Evolutionary conservation across 1,284 basidiomycete species (phyloP), one percentile per base, ranked within the genome.

Genomic region (Omphalotus olearius): DNA sequence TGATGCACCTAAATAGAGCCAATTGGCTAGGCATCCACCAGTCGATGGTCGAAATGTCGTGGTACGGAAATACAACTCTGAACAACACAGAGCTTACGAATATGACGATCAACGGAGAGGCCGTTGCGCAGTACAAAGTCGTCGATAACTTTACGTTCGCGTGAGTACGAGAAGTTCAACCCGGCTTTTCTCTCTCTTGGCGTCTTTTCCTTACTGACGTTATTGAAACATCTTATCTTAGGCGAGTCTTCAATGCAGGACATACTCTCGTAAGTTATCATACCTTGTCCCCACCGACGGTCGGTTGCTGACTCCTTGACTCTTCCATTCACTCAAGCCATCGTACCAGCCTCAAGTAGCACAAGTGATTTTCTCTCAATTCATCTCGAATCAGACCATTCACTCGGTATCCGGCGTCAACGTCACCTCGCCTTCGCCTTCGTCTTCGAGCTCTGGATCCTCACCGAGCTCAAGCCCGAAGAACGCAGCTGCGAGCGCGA

Each of bases 21-120:
- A 69, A 70, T 49, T 71, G 69, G 69, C 58, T 70, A 5, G 68
- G 69, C 5, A 64, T 66, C 1, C 67, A 69, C 42, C 66, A 66
- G 0, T 65, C 63, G 7, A 66, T 68, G n/a, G 62, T 67, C 9
- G 65, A 66, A n/a, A 71, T 71, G 69, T 63, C 66, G 45, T 71
- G 68, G 68, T 69, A 65, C 49, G 67, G 68, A 9, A 67, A 67
- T 45, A 55, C 62, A 47, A 64, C 62, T 20, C 59, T 70, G 18
- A 64, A 66, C 46, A 57, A 59, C 25, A 69, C 68, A 35, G 66
- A 65, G 7, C 66, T 70, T 57, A 66, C 58, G 39, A 69, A 69
- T 52, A 66, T 70, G 56, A 68, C 68, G 6, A 62, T 71, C 26
- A 52, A 62, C 25, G 68, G 66, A 4, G 51, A 53, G 11, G 52